Conservation (phyloP, 129 eudicot species). For the carrot (Daucus carota) region DH1_v3.0 NC_030385.2:47044001-47044500, state of each 20-base stretch:
- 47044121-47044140: slow-evolving; percentile 3
- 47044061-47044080: neutral
- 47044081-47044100: neutral
- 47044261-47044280: slow-evolving; percentile 46
- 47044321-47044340: slow-evolving; percentile 35
- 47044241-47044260: slow-evolving; percentile 70
- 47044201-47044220: slow-evolving; percentile 1
- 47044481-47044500: slow-evolving; percentile 27
- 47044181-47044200: slow-evolving; percentile 21
- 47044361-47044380: slow-evolving; percentile 97
- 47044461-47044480: slow-evolving; percentile 16
- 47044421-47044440: slow-evolving; percentile 92
- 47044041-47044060: neutral
- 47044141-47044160: slow-evolving; percentile 66
- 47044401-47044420: slow-evolving; percentile 78
- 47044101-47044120: slow-evolving; percentile 11
- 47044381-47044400: slow-evolving; percentile 71
- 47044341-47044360: slow-evolving; percentile 96
- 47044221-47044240: slow-evolving; percentile 62
- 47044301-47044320: slow-evolving; percentile 42
- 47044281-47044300: slow-evolving; percentile 49
- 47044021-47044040: neutral
- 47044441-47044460: slow-evolving; percentile 21
- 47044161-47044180: slow-evolving; percentile 39
- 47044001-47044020: neutral